These are phyloP conservation scores for Myxozyma neotropica DNA, from an alignment of 805 yeast species.

Conservation along the genomic window DNA sequence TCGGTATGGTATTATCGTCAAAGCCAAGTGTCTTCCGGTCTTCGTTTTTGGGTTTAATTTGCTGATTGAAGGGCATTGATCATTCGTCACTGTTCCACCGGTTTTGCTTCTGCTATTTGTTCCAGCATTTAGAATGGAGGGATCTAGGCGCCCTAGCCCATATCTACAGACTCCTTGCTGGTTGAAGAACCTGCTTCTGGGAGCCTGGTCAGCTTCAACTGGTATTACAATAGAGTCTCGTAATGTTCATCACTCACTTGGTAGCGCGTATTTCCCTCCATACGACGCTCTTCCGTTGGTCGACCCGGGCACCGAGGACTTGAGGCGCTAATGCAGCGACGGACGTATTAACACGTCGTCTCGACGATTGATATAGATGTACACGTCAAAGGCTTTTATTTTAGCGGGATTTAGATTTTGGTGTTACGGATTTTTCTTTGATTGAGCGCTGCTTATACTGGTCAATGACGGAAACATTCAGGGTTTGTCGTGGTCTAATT, in stretches of 20 bases:
- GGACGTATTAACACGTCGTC: not conserved
- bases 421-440: not conserved
- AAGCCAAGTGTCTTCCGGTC: slow-evolving; percentile 42
- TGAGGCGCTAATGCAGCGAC: slow-evolving; percentile 4
- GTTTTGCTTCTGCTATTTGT: slow-evolving; percentile 43
- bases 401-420: not conserved
- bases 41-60: slow-evolving; percentile 39
- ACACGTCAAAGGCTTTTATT: not conserved
- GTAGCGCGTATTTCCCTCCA: slow-evolving; percentile 32
- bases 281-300: not conserved
- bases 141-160: slow-evolving; percentile 27
- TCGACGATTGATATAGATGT: not conserved
- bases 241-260: slow-evolving; percentile 25
- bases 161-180: slow-evolving; percentile 28
- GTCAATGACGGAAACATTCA: not conserved
- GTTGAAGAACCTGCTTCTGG: slow-evolving; percentile 28
- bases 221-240: slow-evolving; percentile 32
- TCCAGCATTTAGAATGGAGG: slow-evolving; percentile 38
- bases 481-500: not conserved
- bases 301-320: slow-evolving; percentile 1
- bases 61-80: slow-evolving; percentile 38
- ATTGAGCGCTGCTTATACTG: not conserved
- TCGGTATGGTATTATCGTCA: slow-evolving; percentile 40
- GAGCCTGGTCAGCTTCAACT: slow-evolving; percentile 29
- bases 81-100: slow-evolving; percentile 38